Percentiles rank a stretch among this genome's conserved stretches.
Conservation (phyloP, 163 green algal genomes). For the Chloroidium sp. region DNA sequence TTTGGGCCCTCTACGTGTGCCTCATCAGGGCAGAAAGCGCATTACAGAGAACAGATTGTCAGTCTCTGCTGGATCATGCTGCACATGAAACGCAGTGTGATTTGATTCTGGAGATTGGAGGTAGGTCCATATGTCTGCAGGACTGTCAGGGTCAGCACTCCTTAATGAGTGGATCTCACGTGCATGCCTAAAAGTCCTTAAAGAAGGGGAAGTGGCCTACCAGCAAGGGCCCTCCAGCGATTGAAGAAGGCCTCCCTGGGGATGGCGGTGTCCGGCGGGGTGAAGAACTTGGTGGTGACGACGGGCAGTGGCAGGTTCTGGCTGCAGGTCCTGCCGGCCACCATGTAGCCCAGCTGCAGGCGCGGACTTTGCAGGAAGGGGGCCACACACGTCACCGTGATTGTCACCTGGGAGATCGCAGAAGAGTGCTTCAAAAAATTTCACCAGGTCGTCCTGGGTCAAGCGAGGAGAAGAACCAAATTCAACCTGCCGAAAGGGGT, state of each 20-base stretch:
- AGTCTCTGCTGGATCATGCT: neutral
- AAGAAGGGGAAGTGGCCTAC: neutral
- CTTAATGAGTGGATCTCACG: too few relatives aligned
- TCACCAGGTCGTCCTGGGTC: too few relatives aligned
- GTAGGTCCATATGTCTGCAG: too few relatives aligned
- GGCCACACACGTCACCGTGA: slow-evolving; percentile 25
- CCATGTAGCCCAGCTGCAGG: slow-evolving; percentile 41
- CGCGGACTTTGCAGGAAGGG: slow-evolving; percentile 22
- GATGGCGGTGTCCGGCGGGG: slow-evolving; percentile 34
- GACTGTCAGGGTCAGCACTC: too few relatives aligned
- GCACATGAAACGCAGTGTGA: neutral
- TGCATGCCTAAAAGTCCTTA: too few relatives aligned
- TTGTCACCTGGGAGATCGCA: slow-evolving; percentile 14
- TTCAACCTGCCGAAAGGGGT: too few relatives aligned
- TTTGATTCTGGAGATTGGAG: neutral
- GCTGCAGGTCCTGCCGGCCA: slow-evolving; percentile 11
- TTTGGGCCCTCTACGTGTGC: too few relatives aligned
- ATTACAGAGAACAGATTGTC: too few relatives aligned
- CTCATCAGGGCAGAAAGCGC: too few relatives aligned
- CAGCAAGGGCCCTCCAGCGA: slow-evolving; percentile 39
- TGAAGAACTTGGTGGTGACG: slow-evolving; percentile 54
- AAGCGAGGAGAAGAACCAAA: too few relatives aligned
- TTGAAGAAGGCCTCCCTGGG: slow-evolving; percentile 49
- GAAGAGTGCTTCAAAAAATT: too few relatives aligned
- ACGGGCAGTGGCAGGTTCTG: slow-evolving; percentile 51